Conservation (phyloP, 768 basidiomycete species). For the Dictyophora rubrovolvata region DNA sequence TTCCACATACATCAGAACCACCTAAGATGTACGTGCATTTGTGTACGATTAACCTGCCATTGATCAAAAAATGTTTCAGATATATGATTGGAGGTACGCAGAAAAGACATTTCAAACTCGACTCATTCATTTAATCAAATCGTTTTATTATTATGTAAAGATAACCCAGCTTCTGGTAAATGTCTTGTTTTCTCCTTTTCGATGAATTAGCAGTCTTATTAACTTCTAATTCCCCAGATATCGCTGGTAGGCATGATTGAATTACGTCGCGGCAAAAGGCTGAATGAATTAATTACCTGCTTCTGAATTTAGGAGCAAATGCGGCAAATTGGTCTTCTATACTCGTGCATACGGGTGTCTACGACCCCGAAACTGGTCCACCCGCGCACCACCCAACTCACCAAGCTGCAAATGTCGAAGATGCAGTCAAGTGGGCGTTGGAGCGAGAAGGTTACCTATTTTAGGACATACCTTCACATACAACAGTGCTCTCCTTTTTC, state of each 20-base stretch:
- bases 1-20: constrained; percentile 15
- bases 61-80: constrained; percentile 28
- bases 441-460: constrained; percentile 27
- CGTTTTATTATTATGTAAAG: constrained; percentile 26
- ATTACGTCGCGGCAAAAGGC: neutral
- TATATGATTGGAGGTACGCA: constrained; percentile 93
- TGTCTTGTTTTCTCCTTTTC: neutral
- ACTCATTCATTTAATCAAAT: neutral
- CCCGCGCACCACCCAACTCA: constrained; percentile 65
- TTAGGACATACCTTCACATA: too few species aligned
- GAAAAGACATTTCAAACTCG: neutral
- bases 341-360: constrained; percentile 87
- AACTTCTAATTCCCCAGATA: constrained; percentile 7
- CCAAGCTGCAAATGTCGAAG: constrained; percentile 67
- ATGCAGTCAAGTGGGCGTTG: constrained; percentile 68
- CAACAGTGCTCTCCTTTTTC: too few species aligned
- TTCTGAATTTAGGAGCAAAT: constrained; percentile 62
- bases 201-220: neutral
- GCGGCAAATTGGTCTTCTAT: constrained; percentile 74
- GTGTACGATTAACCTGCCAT: neutral
- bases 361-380: constrained; percentile 46
- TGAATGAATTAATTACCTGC: too few species aligned
- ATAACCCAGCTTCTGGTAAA: constrained; percentile 77
- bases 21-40: constrained; percentile 2
- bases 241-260: constrained; percentile 2